A percentile compares a stretch with the other conserved stretches of the same genome.
Conservation (phyloP, 2,329 filamentous ascomycete genomes). For the Dactylonectria macrodidyma region DNA sequence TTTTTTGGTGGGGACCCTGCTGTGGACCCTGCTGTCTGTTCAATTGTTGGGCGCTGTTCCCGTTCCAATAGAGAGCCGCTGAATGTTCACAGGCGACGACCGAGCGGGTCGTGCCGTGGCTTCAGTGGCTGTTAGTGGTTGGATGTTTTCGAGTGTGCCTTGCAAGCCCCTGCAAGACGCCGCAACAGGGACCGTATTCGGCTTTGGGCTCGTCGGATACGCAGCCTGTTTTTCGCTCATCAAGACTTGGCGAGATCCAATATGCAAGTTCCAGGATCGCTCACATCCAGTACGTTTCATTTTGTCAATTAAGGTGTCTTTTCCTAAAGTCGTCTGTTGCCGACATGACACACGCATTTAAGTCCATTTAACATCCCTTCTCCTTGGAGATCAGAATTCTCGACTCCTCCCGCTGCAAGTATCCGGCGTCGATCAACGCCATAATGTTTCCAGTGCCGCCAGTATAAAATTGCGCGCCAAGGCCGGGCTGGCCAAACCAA, state of each 20-base stretch:
- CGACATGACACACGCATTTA: background rate
- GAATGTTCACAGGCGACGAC: background rate
- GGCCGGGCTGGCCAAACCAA: constrained; percentile 66
- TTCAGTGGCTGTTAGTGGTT: background rate
- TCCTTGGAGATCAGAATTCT: constrained; percentile 34
- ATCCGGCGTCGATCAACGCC: constrained; percentile 37
- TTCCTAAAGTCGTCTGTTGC: background rate
- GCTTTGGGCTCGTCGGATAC: too few species aligned
- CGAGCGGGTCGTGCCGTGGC: background rate
- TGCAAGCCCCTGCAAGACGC: too few species aligned
- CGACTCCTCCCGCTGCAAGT: constrained; percentile 34
- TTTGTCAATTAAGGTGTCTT: background rate
- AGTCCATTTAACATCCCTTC: constrained; percentile 5
- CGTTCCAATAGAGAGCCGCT: background rate
- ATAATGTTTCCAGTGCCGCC: constrained; percentile 47
- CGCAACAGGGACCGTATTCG: too few species aligned
- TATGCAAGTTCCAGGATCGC: too few species aligned
- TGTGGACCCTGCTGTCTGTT: too few species aligned
- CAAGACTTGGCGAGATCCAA: too few species aligned
- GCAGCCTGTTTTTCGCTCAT: too few species aligned
- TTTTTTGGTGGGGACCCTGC: constrained; percentile 3
- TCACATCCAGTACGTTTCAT: too few species aligned
- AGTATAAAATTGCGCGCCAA: constrained; percentile 54
- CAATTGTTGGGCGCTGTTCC: background rate
- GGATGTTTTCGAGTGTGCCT: too few species aligned